Evolutionary conservation across 768 basidiomycete species (phyloP).

Genomic region (Plicaturopsis crispa): DNA sequence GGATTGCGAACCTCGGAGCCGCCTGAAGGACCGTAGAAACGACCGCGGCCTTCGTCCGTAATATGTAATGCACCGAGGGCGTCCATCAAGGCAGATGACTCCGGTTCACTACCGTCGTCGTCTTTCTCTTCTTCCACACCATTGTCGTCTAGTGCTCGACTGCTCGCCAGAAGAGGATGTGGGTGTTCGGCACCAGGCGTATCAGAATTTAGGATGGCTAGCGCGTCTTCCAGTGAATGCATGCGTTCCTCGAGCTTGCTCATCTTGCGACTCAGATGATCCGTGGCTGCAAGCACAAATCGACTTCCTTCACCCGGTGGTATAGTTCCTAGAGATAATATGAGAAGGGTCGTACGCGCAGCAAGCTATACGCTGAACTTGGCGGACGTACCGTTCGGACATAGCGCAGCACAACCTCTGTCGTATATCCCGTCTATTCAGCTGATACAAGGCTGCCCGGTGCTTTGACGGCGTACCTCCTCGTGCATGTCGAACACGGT

Average conservation of each 20-base stretch:
- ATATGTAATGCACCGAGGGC: conserved; percentile 38
- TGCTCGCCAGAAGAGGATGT: conserved; percentile 33
- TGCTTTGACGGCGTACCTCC: too few relatives aligned
- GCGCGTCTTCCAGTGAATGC: conserved; percentile 46
- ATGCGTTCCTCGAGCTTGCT: conserved; percentile 40
- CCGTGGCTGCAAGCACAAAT: conserved; percentile 45
- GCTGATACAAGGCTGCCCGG: too few relatives aligned
- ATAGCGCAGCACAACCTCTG: conserved; percentile 42
- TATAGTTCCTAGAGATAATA: conserved; percentile 32
- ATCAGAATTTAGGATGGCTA: conserved; percentile 37
- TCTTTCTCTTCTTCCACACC: conserved; percentile 7
- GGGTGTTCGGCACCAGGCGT: conserved; percentile 27
- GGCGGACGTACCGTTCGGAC: conserved; percentile 39
- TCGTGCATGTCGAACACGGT: conserved; percentile 3
- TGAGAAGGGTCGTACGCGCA: background rate
- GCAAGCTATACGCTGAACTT: background rate
- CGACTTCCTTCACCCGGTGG: conserved; percentile 50
- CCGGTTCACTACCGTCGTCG: conserved; percentile 10
- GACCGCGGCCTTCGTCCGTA: conserved; percentile 29
- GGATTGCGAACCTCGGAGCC: conserved; percentile 43
- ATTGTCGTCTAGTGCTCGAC: conserved; percentile 23
- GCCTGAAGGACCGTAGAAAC: conserved; percentile 41
- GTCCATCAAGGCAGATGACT: conserved; percentile 21
- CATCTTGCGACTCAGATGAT: conserved; percentile 42
- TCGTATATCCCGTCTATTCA: too few relatives aligned